These are phyloP conservation scores for Podaxis pistillaris DNA, from an alignment of 768 basidiomycete species.

Conservation along the genomic window DNA sequence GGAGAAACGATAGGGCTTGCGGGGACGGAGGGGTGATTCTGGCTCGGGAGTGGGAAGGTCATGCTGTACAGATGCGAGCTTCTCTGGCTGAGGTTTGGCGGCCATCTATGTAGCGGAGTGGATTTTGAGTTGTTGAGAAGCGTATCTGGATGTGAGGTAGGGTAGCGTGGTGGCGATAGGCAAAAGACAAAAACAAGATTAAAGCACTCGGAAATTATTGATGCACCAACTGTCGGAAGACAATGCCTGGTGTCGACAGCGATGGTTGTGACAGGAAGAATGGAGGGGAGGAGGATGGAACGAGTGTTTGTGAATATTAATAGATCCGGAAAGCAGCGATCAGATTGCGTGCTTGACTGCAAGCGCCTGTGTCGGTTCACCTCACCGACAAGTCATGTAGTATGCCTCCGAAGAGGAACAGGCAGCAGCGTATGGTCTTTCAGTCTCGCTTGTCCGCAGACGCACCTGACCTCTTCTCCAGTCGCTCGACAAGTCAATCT, in stretches of 20 bases:
- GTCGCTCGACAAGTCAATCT: slow-evolving; percentile 51
- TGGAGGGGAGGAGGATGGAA: background rate
- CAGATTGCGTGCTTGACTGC: slow-evolving; percentile 31
- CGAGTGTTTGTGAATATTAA: background rate
- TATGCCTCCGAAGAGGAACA: slow-evolving; percentile 49
- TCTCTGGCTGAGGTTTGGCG: background rate
- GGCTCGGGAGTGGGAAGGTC: slow-evolving; percentile 82
- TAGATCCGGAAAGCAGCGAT: slow-evolving; percentile 12
- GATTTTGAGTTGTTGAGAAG: background rate
- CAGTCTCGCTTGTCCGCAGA: background rate
- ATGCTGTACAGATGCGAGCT: slow-evolving; percentile 25
- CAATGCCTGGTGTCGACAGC: background rate
- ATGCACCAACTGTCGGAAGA: background rate
- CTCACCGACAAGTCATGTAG: slow-evolving; percentile 14
- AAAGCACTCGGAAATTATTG: background rate
- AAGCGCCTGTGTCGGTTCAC: background rate
- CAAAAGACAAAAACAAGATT: background rate
- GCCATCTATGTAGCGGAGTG: slow-evolving; percentile 2
- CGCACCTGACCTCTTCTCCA: slow-evolving; percentile 18
- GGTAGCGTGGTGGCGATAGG: background rate
- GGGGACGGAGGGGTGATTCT: slow-evolving; percentile 64
- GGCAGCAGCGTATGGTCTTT: slow-evolving; percentile 44
- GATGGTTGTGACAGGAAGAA: background rate
- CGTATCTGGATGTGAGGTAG: too few species aligned
- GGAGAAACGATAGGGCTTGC: slow-evolving; percentile 85